A percentile compares a stretch with the other conserved stretches of the same genome.
These are phyloP conservation scores for Schrenkiella parvula DNA, from an alignment of 345 rosid species.

Conservation along the genomic window DNA sequence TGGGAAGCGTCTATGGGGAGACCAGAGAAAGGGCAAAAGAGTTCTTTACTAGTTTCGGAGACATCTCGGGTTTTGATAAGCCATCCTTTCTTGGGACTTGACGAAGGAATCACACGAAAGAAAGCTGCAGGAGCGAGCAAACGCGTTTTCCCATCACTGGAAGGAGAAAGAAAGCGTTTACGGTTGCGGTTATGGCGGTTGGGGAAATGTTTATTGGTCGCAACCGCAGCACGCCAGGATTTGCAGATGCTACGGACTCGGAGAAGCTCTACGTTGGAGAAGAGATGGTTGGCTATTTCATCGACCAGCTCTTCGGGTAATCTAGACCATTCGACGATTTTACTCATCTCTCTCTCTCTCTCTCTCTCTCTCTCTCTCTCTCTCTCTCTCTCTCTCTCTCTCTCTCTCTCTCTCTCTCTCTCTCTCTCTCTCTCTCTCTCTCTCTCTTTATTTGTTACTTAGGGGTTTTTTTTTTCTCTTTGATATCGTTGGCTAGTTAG, in stretches of 20 bases:
- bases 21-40: conserved; percentile 5
- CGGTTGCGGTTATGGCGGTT: not conserved
- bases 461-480: not conserved
- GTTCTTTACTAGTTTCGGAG: not conserved
- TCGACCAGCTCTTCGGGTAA: conserved; percentile 12
- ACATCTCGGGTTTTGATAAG: conserved; percentile 18
- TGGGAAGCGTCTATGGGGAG: not conserved
- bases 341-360: not conserved
- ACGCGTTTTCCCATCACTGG: not conserved
- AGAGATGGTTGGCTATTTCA: not conserved
- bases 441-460: not conserved
- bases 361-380: not conserved
- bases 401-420: not conserved
- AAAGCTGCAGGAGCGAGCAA: conserved; percentile 1
- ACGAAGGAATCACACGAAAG: conserved; percentile 6
- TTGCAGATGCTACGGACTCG: conserved; percentile 25
- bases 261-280: conserved; percentile 20
- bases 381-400: not conserved
- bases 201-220: not conserved
- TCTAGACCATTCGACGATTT: not conserved
- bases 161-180: not conserved
- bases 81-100: conserved; percentile 18
- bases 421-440: not conserved
- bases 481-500: not conserved
- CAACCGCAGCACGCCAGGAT: conserved; percentile 12